Evolutionary conservation across 257 asterid species (phyloP).

Genomic region (Nicotiana benthamiana): DNA sequence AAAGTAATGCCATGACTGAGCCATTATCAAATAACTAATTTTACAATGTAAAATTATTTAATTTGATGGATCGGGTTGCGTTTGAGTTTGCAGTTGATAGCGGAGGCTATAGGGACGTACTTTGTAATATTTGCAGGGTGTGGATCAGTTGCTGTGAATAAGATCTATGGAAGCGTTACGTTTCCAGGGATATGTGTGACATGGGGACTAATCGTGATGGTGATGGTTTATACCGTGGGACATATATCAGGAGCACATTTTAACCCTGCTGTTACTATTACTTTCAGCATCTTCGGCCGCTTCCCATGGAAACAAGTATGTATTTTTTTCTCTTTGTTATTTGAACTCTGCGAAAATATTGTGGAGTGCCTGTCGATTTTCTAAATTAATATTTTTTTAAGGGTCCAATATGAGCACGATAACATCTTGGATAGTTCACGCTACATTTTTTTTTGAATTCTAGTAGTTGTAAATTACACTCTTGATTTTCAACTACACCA

Average conservation of each 20-base stretch:
- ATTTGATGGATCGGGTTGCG: neutral
- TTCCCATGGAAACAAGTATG: conserved; percentile 65
- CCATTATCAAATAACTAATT: neutral
- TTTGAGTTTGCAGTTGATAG: conserved; percentile 32
- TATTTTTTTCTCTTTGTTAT: no score
- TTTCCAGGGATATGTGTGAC: conserved; percentile 65
- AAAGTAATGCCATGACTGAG: neutral
- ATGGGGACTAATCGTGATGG: conserved; percentile 79
- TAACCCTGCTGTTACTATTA: conserved; percentile 69
- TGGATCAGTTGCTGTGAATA: conserved; percentile 56
- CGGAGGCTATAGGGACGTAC: conserved; percentile 61
- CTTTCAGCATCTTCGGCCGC: conserved; percentile 43
- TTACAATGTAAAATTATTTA: neutral
- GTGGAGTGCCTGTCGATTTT: no score
- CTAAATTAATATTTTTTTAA: no score
- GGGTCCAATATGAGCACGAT: rapidly evolving
- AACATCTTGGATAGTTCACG: no score
- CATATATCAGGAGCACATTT: conserved; percentile 91
- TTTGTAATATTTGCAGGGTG: conserved; percentile 68
- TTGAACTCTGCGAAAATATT: no score
- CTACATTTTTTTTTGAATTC: no score
- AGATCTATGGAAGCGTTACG: conserved; percentile 44
- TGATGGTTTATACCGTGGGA: conserved; percentile 58
- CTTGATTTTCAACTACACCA: no score
- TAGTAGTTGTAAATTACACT: no score